Evolutionary conservation across 257 asterid genomes (phyloP).

Genomic region (Ballota nigra): DNA sequence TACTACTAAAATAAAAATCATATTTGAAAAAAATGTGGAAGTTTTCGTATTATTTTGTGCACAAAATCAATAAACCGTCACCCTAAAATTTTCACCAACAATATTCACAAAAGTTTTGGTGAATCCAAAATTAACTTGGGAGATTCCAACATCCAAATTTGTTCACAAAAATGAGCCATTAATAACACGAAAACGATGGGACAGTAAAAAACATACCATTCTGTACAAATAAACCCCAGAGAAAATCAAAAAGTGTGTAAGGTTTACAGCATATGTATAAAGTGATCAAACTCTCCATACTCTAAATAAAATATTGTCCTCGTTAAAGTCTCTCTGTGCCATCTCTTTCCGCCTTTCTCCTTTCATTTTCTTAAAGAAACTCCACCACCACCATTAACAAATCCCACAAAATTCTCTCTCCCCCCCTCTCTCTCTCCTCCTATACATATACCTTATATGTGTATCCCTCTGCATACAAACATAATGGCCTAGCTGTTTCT

Average conservation of each 20-base stretch:
- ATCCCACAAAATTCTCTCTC: slow-evolving; percentile 37
- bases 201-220: background rate
- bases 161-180: background rate
- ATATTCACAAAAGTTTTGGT: background rate
- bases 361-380: slow-evolving; percentile 25
- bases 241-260: slow-evolving; percentile 7
- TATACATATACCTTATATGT: background rate
- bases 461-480: slow-evolving; percentile 29
- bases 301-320: slow-evolving; percentile 1
- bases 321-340: slow-evolving; percentile 24
- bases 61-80: no score
- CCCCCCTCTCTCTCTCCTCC: slow-evolving; percentile 30
- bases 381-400: slow-evolving; percentile 40
- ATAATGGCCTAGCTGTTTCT: slow-evolving; percentile 44
- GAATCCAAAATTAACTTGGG: background rate
- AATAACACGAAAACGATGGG: slow-evolving; percentile 4
- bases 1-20: no score
- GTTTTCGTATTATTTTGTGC: no score
- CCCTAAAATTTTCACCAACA: no score
- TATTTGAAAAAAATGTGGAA: no score
- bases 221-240: slow-evolving; percentile 16
- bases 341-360: slow-evolving; percentile 28
- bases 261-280: slow-evolving; percentile 9
- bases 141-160: background rate
- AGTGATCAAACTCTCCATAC: slow-evolving; percentile 29